Percentiles rank a stretch among this genome's conserved stretches.
Evolutionary conservation across 1,284 basidiomycete species (phyloP).

Genomic region (Grifola frondosa): DNA sequence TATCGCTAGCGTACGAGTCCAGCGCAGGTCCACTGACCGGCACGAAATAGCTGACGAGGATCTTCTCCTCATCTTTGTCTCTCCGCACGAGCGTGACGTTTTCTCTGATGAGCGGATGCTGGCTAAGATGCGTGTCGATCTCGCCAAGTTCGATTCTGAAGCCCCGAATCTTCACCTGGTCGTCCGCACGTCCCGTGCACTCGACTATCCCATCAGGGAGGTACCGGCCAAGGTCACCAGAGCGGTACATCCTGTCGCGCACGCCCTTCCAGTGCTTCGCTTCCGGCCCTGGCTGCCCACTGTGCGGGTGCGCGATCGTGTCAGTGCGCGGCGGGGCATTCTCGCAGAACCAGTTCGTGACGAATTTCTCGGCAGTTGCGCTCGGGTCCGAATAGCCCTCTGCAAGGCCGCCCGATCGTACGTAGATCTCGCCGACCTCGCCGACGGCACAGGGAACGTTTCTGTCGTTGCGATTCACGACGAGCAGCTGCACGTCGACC

Average conservation of each 20-base stretch:
- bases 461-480: constrained; percentile 92
- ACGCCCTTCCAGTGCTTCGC: constrained; percentile 93
- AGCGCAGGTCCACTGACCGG: constrained; percentile 75
- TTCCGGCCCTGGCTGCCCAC: constrained; percentile 64
- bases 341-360: constrained; percentile 86
- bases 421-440: constrained; percentile 98
- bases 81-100: constrained; percentile 96
- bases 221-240: constrained; percentile 96
- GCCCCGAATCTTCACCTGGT: constrained; percentile 99
- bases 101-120: constrained; percentile 92
- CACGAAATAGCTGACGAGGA: constrained; percentile 98
- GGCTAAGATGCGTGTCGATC: constrained; percentile 95
- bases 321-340: constrained; percentile 58
- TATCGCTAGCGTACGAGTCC: constrained; percentile 75
- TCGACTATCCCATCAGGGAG: constrained; percentile 93
- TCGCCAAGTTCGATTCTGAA: constrained; percentile 99
- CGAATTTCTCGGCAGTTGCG: constrained; percentile 89
- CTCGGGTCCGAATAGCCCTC: constrained; percentile 92
- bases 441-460: constrained; percentile 91
- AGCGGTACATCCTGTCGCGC: constrained; percentile 96
- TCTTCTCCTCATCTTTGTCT: constrained; percentile 99
- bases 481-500: constrained; percentile 96
- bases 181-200: constrained; percentile 96
- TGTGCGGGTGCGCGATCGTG: constrained; percentile 62
- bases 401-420: constrained; percentile 92